phyloP scores from a whole-genome alignment of 805 yeast species.

The Pichia ethanolica region DNA sequence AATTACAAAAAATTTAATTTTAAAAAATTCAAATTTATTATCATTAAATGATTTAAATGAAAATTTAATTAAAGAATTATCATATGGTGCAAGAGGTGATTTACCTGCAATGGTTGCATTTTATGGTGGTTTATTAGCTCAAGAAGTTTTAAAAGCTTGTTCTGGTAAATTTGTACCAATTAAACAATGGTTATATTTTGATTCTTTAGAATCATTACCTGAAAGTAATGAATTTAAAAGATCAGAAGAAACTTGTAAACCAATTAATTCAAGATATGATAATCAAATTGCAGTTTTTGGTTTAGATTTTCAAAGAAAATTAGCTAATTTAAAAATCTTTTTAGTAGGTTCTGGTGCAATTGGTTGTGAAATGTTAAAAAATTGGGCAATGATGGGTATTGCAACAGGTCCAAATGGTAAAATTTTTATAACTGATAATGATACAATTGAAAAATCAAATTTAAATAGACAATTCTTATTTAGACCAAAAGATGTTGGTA shows the following conservation, averaged over 20 bases:
- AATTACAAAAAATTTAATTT: slow-evolving; percentile 51
- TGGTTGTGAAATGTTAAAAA: slow-evolving; percentile 97
- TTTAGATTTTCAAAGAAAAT: slow-evolving; percentile 56
- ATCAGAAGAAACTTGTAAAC: slow-evolving; percentile 63
- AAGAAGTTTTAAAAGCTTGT: slow-evolving; percentile 91
- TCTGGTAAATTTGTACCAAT: slow-evolving; percentile 94
- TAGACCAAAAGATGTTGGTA: slow-evolving; percentile 91
- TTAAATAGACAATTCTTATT: slow-evolving; percentile 94
- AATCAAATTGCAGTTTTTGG: slow-evolving; percentile 96
- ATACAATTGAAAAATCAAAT: slow-evolving; percentile 91
- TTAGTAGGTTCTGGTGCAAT: slow-evolving; percentile 97
- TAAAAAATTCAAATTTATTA: slow-evolving; percentile 48
- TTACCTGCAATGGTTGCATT: slow-evolving; percentile 85
- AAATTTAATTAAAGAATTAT: slow-evolving; percentile 58
- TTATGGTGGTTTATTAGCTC: slow-evolving; percentile 91
- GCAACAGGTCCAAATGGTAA: slow-evolving; percentile 89
- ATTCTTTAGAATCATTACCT: slow-evolving; percentile 88
- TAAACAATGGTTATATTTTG: slow-evolving; percentile 88
- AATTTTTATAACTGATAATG: slow-evolving; percentile 85
- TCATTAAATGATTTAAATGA: slow-evolving; percentile 54
- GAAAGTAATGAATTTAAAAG: slow-evolving; percentile 47
- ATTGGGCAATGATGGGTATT: slow-evolving; percentile 95
- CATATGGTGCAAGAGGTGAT: slow-evolving; percentile 88
- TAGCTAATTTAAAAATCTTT: slow-evolving; percentile 76
- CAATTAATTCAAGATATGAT: slow-evolving; percentile 81